These are phyloP conservation scores for Diplosphaera chodatii DNA, from an alignment of 139 green algal species.

Conservation along the genomic window DNA sequence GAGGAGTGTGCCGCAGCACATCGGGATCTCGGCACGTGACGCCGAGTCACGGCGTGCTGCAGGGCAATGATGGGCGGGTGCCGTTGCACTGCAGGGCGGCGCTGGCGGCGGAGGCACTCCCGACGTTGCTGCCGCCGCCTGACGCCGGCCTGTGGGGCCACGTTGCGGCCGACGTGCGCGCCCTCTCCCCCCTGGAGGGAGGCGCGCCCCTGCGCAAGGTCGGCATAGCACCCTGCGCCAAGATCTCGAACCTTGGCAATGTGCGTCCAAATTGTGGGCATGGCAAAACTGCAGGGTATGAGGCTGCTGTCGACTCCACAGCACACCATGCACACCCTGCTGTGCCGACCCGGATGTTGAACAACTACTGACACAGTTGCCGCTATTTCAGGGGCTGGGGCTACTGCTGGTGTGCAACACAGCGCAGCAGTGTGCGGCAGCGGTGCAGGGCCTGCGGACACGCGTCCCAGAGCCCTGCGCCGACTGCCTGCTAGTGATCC, in stretches of 20 bases:
- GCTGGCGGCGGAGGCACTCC: background rate
- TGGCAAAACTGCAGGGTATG: too few relatives aligned
- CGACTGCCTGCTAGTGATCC: constrained; percentile 9
- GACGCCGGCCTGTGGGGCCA: background rate
- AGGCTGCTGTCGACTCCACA: too few relatives aligned
- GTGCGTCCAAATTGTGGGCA: too few relatives aligned
- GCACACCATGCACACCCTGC: too few relatives aligned
- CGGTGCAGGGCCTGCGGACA: background rate
- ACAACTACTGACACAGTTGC: too few relatives aligned
- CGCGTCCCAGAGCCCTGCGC: background rate
- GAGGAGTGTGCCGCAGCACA: too few relatives aligned
- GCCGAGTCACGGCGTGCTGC: too few relatives aligned
- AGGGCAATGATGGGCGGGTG: background rate
- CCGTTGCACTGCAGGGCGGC: background rate
- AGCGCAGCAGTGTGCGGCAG: constrained; percentile 6
- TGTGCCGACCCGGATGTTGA: too few relatives aligned
- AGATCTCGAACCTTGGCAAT: too few relatives aligned
- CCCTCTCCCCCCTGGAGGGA: background rate
- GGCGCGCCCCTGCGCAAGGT: background rate
- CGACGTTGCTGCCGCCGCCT: background rate
- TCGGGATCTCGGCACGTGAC: background rate
- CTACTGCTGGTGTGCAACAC: background rate
- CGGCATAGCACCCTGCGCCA: too few relatives aligned
- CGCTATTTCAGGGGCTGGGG: background rate
- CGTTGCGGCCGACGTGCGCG: background rate